These are phyloP conservation scores for Suillus discolor DNA, from an alignment of 768 basidiomycete species.

Conservation along the genomic window DNA sequence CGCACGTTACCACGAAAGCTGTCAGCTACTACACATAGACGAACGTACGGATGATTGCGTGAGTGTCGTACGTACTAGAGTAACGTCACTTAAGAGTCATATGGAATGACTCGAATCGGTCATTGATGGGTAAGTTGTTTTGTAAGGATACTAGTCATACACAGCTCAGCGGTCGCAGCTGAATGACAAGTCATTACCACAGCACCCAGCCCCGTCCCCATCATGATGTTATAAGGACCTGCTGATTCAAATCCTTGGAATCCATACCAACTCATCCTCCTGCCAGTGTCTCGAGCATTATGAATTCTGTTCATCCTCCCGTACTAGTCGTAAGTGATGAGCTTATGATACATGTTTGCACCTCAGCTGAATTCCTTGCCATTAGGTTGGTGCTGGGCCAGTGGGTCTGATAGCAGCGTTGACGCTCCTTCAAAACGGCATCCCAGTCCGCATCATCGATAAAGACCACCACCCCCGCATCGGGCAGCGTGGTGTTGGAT, in stretches of 20 bases:
- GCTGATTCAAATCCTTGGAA: neutral
- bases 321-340: slow-evolving; percentile 4
- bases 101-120: too few relatives aligned
- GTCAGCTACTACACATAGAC: too few relatives aligned
- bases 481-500: slow-evolving; percentile 41
- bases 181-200: neutral
- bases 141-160: too few relatives aligned
- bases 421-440: slow-evolving; percentile 13
- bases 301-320: neutral
- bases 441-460: slow-evolving; percentile 15
- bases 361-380: neutral
- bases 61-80: too few relatives aligned
- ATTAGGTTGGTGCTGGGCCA: slow-evolving; percentile 13
- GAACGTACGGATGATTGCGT: too few relatives aligned
- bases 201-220: neutral
- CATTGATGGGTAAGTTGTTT: too few relatives aligned
- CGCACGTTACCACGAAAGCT: too few relatives aligned
- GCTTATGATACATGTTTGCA: neutral
- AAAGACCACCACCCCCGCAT: slow-evolving; percentile 28
- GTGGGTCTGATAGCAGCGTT: slow-evolving; percentile 14
- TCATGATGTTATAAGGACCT: neutral
- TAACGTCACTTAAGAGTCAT: neutral
- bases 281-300: neutral
- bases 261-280: neutral
- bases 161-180: too few relatives aligned